Base-by-base conservation (phyloP, 352 stramenopile species). In the Globisporangium cylindrosporum region DNA sequence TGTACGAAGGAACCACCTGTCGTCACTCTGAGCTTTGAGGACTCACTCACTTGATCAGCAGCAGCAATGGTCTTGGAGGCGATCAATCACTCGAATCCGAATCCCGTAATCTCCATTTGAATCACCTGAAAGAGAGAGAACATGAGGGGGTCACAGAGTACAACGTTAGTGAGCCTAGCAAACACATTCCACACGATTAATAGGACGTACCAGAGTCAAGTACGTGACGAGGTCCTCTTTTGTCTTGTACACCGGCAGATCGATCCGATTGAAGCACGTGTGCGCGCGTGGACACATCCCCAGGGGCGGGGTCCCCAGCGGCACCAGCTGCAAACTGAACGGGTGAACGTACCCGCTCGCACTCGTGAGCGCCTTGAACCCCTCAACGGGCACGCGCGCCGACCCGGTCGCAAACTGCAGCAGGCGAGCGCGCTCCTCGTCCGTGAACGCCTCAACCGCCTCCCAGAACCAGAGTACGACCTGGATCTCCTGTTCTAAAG, bases 381-480 rank as follows among this genome's bases (percentile, higher is more conserved):
- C 84, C 62, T 95, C 85, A 6, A 96, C 86, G 20, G 87, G 85
- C 4, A 99, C 96, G 63, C 98, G 98, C 8, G 90, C 97, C 20
- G 93, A 98, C 1, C 97, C 97, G 0, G 97, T 99, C 6, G 98
- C 92, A 79, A 99, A 99, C 73, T 99, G 97, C 24, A 99, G 78
- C 71, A 99, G 91, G 15, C 95, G 82, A 46, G 97, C 97, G 36
- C 97, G 96, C 64, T 99, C 91, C 66, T 97, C 96, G 41, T 94
- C 79, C 0, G 86, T 92, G 34, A 99, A 89, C 8, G 66, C 68
- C 34, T 80, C 78, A 14, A 98, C 76, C 18, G 93, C 78, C 49
- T 95, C 79, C 93, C 93, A 98, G 66, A 98, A 98, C 93, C 93
- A 98, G 34, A 82, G 64, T 1, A 98, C 61, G 36, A 97, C 88